Evolutionary conservation across 306 rosid species (phyloP).

Genomic region (Oxytropis ochrocephala): DNA sequence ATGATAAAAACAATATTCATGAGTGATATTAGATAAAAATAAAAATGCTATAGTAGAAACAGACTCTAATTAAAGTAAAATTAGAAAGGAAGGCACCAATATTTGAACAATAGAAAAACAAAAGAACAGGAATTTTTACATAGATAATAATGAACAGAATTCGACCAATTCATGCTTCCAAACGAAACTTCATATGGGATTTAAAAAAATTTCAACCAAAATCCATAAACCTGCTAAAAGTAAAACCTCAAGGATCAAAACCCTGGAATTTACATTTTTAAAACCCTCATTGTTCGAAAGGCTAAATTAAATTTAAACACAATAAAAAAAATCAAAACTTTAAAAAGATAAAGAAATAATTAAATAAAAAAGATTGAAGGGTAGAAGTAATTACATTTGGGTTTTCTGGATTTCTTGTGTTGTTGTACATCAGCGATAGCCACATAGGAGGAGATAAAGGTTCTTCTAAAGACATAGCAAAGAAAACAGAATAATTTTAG

Average conservation of each 20-base stretch:
- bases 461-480: constrained; percentile 20
- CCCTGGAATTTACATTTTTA: no score
- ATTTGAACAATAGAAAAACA: no score
- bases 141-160: no score
- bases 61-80: no score
- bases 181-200: neutral
- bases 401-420: constrained; percentile 30
- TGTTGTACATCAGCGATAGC: constrained; percentile 8
- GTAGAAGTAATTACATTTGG: constrained; percentile 23
- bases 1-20: neutral
- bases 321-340: neutral
- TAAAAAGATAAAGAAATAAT: neutral
- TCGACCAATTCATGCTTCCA: neutral
- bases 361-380: neutral
- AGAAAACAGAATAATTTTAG: neutral
- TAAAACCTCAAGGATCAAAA: no score
- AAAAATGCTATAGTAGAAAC: no score
- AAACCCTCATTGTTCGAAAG: no score
- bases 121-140: no score
- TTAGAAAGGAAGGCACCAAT: neutral
- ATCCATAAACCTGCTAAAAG: neutral
- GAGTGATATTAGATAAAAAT: neutral
- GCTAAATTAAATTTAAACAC: no score
- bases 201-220: neutral
- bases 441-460: constrained; percentile 14